Evolutionary conservation across 139 green algal genomes (phyloP).

Genomic region (Monoraphidium neglectum): DNA sequence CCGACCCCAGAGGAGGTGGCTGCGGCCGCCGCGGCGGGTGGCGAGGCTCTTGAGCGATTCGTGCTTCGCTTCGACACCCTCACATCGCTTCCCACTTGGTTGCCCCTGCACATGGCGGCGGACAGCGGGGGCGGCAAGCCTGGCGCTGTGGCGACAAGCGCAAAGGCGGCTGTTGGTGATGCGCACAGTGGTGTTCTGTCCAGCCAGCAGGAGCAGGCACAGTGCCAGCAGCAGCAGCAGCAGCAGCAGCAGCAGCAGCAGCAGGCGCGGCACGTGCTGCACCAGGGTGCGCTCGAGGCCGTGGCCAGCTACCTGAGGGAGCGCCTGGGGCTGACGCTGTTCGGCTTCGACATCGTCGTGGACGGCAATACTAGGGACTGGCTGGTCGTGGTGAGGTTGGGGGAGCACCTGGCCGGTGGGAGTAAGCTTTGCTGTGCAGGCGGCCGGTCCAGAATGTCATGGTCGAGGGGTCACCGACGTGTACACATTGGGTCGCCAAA

Average conservation of each 20-base stretch:
- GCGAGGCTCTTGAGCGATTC: constrained; percentile 2
- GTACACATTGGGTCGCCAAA: too few species aligned
- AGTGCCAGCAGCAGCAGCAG: constrained; percentile 3
- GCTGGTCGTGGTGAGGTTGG: constrained; percentile 21
- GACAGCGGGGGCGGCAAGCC: too few species aligned
- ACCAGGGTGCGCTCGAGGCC: constrained; percentile 31
- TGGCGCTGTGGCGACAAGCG: too few species aligned
- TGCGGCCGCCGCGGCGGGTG: neutral
- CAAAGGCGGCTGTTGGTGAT: too few species aligned
- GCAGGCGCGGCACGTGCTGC: constrained; percentile 4
- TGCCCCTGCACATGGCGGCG: constrained; percentile 23
- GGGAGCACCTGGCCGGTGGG: too few species aligned
- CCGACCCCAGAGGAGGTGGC: neutral
- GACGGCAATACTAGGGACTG: neutral
- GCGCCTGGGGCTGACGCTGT: constrained; percentile 64
- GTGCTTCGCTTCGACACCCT: constrained; percentile 67
- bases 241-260: neutral
- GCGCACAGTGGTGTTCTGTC: neutral
- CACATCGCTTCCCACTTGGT: constrained; percentile 54
- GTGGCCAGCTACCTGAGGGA: constrained; percentile 41
- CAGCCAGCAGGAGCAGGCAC: neutral
- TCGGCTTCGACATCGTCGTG: constrained; percentile 75
- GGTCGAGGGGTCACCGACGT: too few species aligned
- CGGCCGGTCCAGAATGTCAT: too few species aligned
- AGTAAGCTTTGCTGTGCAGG: too few species aligned